These are phyloP conservation scores for Entelexis sorbosivorans DNA, from an alignment of 1,139 yeast genomes.

Conservation along the genomic window DNA sequence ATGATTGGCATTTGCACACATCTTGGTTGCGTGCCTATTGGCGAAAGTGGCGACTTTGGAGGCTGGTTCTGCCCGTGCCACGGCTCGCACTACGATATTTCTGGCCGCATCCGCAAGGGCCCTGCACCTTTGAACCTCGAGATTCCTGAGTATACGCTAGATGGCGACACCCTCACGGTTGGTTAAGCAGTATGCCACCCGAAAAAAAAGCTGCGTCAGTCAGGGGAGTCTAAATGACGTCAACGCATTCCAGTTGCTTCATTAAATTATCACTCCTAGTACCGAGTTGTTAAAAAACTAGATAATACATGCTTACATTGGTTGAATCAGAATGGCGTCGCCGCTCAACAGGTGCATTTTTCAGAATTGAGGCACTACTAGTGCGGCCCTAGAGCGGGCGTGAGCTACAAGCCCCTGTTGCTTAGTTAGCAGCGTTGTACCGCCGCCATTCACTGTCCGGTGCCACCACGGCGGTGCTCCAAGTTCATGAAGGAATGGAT, in stretches of 20 bases:
- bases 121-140: constrained; percentile 99
- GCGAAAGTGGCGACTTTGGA: constrained; percentile 99
- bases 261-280: neutral
- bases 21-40: constrained; percentile 99
- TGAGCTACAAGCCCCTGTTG: too few relatives aligned
- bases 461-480: too few relatives aligned
- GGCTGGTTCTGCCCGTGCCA: constrained; percentile 99
- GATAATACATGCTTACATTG: neutral
- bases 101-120: constrained; percentile 99
- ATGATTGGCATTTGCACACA: constrained; percentile 99
- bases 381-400: too few relatives aligned
- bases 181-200: constrained; percentile 38
- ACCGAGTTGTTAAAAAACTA: constrained; percentile 1
- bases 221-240: neutral
- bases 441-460: too few relatives aligned
- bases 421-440: too few relatives aligned
- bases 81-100: constrained; percentile 98
- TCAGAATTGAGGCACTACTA: too few relatives aligned
- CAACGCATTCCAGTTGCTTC: neutral
- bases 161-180: constrained; percentile 68
- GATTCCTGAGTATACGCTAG: constrained; percentile 81
- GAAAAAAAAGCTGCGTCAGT: neutral
- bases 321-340: too few relatives aligned
- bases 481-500: constrained; percentile 25
- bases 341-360: too few relatives aligned